A percentile compares a stretch with the other conserved stretches of the same genome.
phyloP scores from a whole-genome alignment of 345 rosid species.

The Arabis alpina region DNA sequence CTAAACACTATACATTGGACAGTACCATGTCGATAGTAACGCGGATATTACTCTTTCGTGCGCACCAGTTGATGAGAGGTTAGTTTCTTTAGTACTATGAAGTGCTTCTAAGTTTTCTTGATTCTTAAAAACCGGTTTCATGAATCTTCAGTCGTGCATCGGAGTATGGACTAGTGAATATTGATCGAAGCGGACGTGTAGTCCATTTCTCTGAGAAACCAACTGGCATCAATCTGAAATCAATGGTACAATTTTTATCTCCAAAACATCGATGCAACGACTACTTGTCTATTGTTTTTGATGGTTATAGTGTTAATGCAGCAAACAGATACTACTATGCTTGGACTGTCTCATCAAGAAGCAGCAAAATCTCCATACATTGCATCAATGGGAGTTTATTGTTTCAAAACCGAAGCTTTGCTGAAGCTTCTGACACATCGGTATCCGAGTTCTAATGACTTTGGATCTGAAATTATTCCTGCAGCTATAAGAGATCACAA shows the following conservation, averaged over 20 bases:
- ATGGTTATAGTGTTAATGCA: constrained; percentile 44
- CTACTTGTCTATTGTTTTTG: constrained; percentile 10
- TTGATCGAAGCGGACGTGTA: constrained; percentile 68
- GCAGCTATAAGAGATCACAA: constrained; percentile 80
- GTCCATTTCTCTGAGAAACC: constrained; percentile 88
- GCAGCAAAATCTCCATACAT: constrained; percentile 68
- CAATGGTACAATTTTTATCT: constrained; percentile 68
- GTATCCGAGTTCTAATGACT: constrained; percentile 85
- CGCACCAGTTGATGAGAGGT: constrained; percentile 74
- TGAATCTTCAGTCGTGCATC: constrained; percentile 77
- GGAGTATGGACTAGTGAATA: constrained; percentile 84
- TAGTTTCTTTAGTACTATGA: constrained; percentile 30
- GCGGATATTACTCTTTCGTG: constrained; percentile 90
- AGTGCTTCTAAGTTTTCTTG: neutral
- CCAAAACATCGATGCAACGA: neutral
- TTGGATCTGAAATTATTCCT: constrained; percentile 94
- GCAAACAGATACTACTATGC: constrained; percentile 69
- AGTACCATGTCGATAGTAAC: constrained; percentile 78
- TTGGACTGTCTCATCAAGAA: constrained; percentile 73
- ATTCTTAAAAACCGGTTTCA: constrained; percentile 20
- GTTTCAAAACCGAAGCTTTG: constrained; percentile 75
- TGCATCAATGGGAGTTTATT: constrained; percentile 96
- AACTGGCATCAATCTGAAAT: constrained; percentile 67
- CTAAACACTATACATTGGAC: constrained; percentile 43
- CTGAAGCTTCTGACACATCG: constrained; percentile 73